These are phyloP conservation scores for Fusarium coicis DNA, from an alignment of 2,329 filamentous ascomycete genomes.

Conservation along the genomic window DNA sequence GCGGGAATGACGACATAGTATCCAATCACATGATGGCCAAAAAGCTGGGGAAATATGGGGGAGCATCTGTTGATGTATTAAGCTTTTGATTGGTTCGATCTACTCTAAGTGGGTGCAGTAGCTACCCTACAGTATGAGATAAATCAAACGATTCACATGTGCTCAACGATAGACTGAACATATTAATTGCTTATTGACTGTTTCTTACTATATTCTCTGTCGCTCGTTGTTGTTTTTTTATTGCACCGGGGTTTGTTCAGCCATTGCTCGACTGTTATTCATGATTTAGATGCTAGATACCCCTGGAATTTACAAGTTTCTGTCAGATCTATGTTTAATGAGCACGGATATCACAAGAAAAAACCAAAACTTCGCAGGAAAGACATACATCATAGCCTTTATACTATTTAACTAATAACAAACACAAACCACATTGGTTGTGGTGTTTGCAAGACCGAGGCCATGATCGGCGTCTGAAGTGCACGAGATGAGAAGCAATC, in stretches of 20 bases:
- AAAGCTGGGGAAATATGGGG: slow-evolving; percentile 45
- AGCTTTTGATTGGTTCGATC: slow-evolving; percentile 13
- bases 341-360: background rate
- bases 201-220: background rate
- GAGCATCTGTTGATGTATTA: background rate
- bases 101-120: fast-evolving
- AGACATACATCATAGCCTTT: background rate
- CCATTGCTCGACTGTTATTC: no score
- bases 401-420: background rate
- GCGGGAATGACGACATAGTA: slow-evolving; percentile 44
- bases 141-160: background rate
- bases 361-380: no score
- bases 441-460: background rate
- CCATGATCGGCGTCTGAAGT: background rate
- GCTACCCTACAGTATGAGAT: slow-evolving; percentile 3
- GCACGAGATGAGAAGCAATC: background rate
- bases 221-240: fast-evolving
- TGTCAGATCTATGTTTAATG: fast-evolving
- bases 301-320: no score
- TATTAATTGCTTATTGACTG: background rate
- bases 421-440: background rate
- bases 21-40: slow-evolving; percentile 41
- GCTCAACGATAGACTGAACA: background rate
- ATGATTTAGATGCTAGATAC: no score
- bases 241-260: no score